Evolutionary conservation across 2,329 filamentous ascomycete genomes (phyloP), one percentile per base, ranked within the genome.

Genomic region (Verticillium albo-atrum): DNA sequence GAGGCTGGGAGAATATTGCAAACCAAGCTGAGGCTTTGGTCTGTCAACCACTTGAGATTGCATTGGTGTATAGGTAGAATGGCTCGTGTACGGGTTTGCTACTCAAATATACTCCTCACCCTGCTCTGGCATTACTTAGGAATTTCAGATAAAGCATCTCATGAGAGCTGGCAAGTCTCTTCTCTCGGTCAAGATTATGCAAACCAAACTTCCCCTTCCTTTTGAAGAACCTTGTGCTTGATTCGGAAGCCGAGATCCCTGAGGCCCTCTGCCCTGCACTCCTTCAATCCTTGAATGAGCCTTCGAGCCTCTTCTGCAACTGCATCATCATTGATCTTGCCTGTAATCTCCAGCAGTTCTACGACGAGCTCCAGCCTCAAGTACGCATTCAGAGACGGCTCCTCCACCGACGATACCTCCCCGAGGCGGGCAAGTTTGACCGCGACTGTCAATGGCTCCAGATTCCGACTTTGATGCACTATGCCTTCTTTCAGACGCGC

Each of bases 401-500:
- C 25, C 34, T 42, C 12, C 6, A 34, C 4, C 6, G 15, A 3
- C 28, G 9, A 12, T 2, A 55, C 27, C 14, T 53, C 34, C 1
- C 23, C 23, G 17, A 32, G n/a, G 3, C 34, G 55, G 1, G 27
- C 55, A 20, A 60, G n/a, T 26, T 34, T 30, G 6, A 57, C 6
- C 3, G 55, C 28, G 9, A 30, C 9, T 7, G 3, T 6, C 15
- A 32, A 20, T 25, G 26, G 52, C n/a, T 6, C n/a, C 23, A 9
- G 26, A 50, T 12, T 6, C n/a, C 15, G 9, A 12, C 17, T 4
- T 10, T 23, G 10, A 3, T 12, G n/a, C 7, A 47, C 12, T 10
- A 47, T 9, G 6, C 17, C 25, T 3, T 62, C 25, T 37, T 62
- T 61, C 25, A 71, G 35, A 1, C 52, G 37, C 7, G 52, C 17